Evolutionary conservation across 345 rosid genomes (phyloP).

Genomic region (Lenwebbia sp.): DNA sequence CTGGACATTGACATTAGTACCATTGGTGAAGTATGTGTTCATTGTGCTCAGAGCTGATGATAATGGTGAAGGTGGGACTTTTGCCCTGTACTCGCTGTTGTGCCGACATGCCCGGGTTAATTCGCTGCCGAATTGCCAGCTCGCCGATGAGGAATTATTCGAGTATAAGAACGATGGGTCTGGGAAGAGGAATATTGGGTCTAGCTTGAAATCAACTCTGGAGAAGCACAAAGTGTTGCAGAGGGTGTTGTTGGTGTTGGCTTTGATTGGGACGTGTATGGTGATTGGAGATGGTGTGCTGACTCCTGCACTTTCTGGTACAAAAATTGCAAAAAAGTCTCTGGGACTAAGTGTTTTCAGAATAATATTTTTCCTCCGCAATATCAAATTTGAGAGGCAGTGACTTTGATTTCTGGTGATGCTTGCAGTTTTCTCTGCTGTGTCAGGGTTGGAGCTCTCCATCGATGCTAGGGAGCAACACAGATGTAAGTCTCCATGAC

Average conservation of each 20-base stretch:
- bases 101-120: slow-evolving; percentile 32
- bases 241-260: slow-evolving; percentile 21
- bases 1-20: slow-evolving; percentile 30
- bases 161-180: slow-evolving; percentile 22
- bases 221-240: slow-evolving; percentile 21
- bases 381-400: neutral
- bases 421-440: slow-evolving; percentile 24
- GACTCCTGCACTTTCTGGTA: slow-evolving; percentile 44
- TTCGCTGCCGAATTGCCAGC: slow-evolving; percentile 29
- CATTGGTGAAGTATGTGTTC: slow-evolving; percentile 29
- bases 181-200: neutral
- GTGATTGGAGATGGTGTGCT: slow-evolving; percentile 45
- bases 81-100: slow-evolving; percentile 34
- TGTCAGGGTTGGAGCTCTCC: slow-evolving; percentile 23
- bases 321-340: neutral
- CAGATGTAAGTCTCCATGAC: slow-evolving; percentile 5
- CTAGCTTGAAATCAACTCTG: slow-evolving; percentile 22
- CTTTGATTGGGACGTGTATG: slow-evolving; percentile 38
- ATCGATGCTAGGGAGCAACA: slow-evolving; percentile 9
- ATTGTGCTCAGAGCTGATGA: slow-evolving; percentile 37
- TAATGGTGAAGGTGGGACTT: slow-evolving; percentile 41
- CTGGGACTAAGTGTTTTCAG: neutral
- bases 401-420: neutral
- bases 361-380: neutral
- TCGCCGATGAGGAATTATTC: slow-evolving; percentile 30